Percentiles rank a stretch among this genome's conserved stretches.
Evolutionary conservation across 2,329 filamentous ascomycete genomes (phyloP).

Genomic region (Chaetomium strumarium): DNA sequence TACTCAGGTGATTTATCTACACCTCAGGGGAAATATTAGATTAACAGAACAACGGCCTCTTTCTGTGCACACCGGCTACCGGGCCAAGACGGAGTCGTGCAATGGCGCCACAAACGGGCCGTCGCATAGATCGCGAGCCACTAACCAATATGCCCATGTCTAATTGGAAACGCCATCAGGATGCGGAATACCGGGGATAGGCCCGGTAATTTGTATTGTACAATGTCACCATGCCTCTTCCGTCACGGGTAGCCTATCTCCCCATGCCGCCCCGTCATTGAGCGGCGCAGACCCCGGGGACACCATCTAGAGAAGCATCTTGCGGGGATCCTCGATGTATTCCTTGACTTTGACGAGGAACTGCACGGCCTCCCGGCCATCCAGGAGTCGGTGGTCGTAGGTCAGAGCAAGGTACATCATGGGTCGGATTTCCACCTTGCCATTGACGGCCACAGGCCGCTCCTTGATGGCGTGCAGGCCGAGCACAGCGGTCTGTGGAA

Average conservation of each 20-base stretch:
- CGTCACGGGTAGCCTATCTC: neutral
- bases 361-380: conserved; percentile 90
- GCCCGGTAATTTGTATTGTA: conserved; percentile 10
- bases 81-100: neutral
- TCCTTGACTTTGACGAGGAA: conserved; percentile 98
- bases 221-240: conserved; percentile 3
- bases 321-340: conserved; percentile 89
- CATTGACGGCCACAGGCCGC: conserved; percentile 79
- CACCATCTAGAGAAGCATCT: conserved; percentile 65
- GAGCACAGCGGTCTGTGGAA: conserved; percentile 86
- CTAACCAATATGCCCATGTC: conserved; percentile 6
- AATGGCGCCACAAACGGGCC: neutral
- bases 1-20: no score
- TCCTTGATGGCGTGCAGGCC: conserved; percentile 97
- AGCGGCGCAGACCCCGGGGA: neutral
- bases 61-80: neutral
- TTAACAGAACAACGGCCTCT: no score
- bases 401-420: conserved; percentile 99
- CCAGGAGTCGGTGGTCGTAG: conserved; percentile 93
- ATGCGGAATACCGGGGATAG: conserved; percentile 5
- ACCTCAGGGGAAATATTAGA: no score
- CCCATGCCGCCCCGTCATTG: neutral
- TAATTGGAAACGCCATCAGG: conserved; percentile 10
- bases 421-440: conserved; percentile 91
- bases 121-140: neutral